phyloP scores from a whole-genome alignment of 306 rosid species.

The Prosopis cineraria region DNA sequence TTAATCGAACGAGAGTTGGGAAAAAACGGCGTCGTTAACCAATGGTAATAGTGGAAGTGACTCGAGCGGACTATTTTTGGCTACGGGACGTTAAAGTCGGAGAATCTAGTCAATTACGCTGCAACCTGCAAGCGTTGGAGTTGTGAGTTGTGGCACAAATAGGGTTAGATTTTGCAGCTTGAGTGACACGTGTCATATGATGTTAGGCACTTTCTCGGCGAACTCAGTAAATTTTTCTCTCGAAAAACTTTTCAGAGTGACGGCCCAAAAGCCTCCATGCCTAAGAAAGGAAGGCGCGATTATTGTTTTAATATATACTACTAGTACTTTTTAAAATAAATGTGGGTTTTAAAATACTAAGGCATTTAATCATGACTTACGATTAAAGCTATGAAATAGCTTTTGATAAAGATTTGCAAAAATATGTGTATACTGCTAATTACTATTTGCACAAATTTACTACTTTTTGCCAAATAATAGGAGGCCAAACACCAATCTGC shows the following conservation, averaged over 20 bases:
- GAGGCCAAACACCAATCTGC: too few relatives aligned
- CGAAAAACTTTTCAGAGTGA: neutral
- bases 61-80: neutral
- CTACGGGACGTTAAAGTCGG: neutral
- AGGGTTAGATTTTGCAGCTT: neutral
- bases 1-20: slow-evolving; percentile 17
- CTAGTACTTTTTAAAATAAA: too few relatives aligned
- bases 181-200: neutral
- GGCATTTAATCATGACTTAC: too few relatives aligned
- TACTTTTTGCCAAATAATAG: too few relatives aligned
- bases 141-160: neutral
- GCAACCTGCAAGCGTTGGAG: neutral
- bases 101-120: neutral
- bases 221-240: neutral
- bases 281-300: too few relatives aligned
- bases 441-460: too few relatives aligned
- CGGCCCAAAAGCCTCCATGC: too few relatives aligned
- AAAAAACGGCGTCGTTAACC: neutral
- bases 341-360: too few relatives aligned
- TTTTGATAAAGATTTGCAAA: too few relatives aligned
- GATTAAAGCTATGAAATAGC: too few relatives aligned
- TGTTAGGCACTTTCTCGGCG: neutral
- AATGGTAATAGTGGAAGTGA: neutral
- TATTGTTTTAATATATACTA: too few relatives aligned
- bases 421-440: too few relatives aligned